A percentile compares a stretch with the other conserved stretches of the same genome.
Conservation (phyloP, 1,139 yeast species). For the Candida buenavistaensis region DNA sequence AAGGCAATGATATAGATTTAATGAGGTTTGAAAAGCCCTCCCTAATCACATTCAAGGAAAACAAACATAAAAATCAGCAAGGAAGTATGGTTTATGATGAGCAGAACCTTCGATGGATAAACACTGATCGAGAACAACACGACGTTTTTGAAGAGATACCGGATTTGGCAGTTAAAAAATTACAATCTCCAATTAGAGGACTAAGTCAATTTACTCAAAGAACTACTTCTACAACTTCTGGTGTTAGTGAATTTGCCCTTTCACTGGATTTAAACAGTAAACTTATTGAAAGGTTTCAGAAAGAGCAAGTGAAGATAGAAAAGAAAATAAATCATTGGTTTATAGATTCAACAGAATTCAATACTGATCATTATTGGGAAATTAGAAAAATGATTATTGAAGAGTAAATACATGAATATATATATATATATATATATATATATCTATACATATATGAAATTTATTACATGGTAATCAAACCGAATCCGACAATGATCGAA, state of each 20-base stretch:
- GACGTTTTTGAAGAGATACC: conserved; percentile 58
- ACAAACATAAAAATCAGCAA: conserved; percentile 7
- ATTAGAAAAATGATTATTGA: conserved; percentile 55
- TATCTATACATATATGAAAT: not conserved
- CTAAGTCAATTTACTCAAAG: conserved; percentile 36
- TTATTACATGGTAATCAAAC: conserved; percentile 20
- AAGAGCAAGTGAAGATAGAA: conserved; percentile 52
- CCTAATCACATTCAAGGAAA: conserved; percentile 34
- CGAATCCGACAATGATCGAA: conserved; percentile 21
- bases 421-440: conserved; percentile 1
- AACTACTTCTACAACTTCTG: conserved; percentile 28
- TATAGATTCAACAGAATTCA: conserved; percentile 25
- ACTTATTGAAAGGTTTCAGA: conserved; percentile 40
- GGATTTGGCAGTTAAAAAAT: conserved; percentile 22
- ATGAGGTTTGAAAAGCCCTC: conserved; percentile 49
- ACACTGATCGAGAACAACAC: conserved; percentile 31
- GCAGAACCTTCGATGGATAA: conserved; percentile 57
- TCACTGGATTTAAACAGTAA: conserved; percentile 40
- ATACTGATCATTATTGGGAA: conserved; percentile 51
- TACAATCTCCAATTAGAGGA: conserved; percentile 19
- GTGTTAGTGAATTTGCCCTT: not conserved
- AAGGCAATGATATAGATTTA: conserved; percentile 65
- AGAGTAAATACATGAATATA: conserved; percentile 13
- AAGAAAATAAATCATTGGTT: conserved; percentile 57
- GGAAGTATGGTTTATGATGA: conserved; percentile 63